phyloP scores from a whole-genome alignment of 208 protist genomes.

The Crithidia thermophila region DNA sequence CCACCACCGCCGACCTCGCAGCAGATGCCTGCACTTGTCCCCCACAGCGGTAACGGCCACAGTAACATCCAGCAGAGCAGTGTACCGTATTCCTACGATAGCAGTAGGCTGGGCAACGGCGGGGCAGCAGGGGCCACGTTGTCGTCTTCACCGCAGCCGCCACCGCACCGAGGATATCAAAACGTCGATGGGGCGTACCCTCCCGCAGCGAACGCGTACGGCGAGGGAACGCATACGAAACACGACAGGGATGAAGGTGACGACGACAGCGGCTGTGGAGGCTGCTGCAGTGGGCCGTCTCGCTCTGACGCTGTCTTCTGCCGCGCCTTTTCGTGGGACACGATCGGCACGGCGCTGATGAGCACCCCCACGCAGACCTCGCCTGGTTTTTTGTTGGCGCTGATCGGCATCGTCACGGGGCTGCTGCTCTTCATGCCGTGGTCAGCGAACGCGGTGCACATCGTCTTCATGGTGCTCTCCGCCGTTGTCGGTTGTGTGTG shows the following conservation, averaged over 20 bases:
- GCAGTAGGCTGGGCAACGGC: too few relatives aligned
- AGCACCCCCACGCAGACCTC: slow-evolving; percentile 18
- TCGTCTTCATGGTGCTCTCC: slow-evolving; percentile 65
- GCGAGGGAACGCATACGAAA: too few relatives aligned
- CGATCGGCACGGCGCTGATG: slow-evolving; percentile 13
- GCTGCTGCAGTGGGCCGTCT: slow-evolving; percentile 3
- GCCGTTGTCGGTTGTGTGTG: slow-evolving; percentile 44
- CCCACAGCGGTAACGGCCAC: too few relatives aligned
- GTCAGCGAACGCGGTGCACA: slow-evolving; percentile 59
- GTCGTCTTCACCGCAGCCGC: too few relatives aligned
- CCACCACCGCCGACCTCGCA: too few relatives aligned
- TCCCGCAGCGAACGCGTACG: too few relatives aligned
- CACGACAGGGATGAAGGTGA: not conserved
- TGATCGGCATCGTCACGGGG: slow-evolving; percentile 52
- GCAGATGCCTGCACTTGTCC: too few relatives aligned
- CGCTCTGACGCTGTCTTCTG: not conserved
- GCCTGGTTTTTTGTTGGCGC: slow-evolving; percentile 21
- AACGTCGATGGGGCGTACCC: too few relatives aligned
- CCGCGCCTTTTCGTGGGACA: slow-evolving; percentile 9
- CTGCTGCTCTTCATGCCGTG: slow-evolving; percentile 81
- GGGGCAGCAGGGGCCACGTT: too few relatives aligned
- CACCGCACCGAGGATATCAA: too few relatives aligned
- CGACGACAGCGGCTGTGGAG: not conserved
- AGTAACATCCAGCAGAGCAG: too few relatives aligned
- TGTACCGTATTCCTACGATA: too few relatives aligned